These are phyloP conservation scores for Leccinum incarnatum DNA, from an alignment of 768 basidiomycete species.

Conservation along the genomic window DNA sequence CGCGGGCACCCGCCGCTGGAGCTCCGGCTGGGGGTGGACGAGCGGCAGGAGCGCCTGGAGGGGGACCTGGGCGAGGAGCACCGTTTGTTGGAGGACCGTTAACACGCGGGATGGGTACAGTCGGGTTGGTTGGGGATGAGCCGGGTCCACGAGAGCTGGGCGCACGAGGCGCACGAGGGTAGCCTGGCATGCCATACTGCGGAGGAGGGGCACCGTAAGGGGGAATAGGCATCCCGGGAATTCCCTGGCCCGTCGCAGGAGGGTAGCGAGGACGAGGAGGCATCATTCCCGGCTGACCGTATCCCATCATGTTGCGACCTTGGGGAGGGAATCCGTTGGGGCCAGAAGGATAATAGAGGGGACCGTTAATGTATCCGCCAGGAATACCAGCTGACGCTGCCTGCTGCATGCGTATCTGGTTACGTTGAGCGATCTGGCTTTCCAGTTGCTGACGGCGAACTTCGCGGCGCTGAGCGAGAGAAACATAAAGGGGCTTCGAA, in stretches of 20 bases:
- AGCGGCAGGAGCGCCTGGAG: slow-evolving; percentile 41
- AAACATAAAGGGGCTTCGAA: slow-evolving; percentile 96
- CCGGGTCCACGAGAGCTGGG: slow-evolving; percentile 66
- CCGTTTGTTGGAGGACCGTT: slow-evolving; percentile 59
- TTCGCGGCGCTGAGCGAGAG: slow-evolving; percentile 96
- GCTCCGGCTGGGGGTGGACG: slow-evolving; percentile 44
- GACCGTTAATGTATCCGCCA: slow-evolving; percentile 40
- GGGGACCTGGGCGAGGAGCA: slow-evolving; percentile 46
- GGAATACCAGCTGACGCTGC: slow-evolving; percentile 83
- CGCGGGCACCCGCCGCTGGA: slow-evolving; percentile 41
- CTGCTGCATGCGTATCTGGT: slow-evolving; percentile 94
- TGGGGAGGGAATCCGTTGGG: slow-evolving; percentile 75
- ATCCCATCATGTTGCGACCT: slow-evolving; percentile 67
- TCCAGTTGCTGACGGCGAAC: slow-evolving; percentile 98
- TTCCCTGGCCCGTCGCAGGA: slow-evolving; percentile 58
- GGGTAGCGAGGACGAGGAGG: slow-evolving; percentile 85
- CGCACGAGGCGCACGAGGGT: slow-evolving; percentile 58
- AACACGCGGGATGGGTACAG: slow-evolving; percentile 61
- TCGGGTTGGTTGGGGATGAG: slow-evolving; percentile 65
- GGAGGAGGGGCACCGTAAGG: slow-evolving; percentile 74
- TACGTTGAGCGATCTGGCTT: slow-evolving; percentile 97
- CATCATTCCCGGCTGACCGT: slow-evolving; percentile 85
- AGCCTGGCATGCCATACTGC: slow-evolving; percentile 71
- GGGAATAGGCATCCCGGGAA: slow-evolving; percentile 75
- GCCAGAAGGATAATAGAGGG: slow-evolving; percentile 77